phyloP scores from a whole-genome alignment of 2,329 filamentous ascomycete genomes.

The Talaromyces sp. region DNA sequence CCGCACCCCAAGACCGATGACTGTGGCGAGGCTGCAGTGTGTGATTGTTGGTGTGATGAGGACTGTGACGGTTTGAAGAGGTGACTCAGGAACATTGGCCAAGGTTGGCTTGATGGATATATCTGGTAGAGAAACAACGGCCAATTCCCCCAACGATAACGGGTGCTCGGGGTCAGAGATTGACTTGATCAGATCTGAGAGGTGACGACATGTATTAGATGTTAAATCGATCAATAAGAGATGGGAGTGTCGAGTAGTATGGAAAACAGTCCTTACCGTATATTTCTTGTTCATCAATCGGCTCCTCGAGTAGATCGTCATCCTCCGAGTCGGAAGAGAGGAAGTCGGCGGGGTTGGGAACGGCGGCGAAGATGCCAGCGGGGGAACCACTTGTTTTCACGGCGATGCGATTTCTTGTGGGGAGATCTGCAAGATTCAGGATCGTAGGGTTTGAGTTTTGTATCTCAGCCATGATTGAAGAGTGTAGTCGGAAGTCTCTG shows the following conservation, averaged over 20 bases:
- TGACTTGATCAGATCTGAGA: conserved; percentile 81
- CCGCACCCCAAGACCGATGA: conserved; percentile 90
- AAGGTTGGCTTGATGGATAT: conserved; percentile 75
- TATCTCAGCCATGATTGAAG: conserved; percentile 35
- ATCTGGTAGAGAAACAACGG: conserved; percentile 94
- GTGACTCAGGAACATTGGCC: conserved; percentile 57
- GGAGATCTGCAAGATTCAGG: conserved; percentile 82
- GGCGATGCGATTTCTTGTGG: conserved; percentile 65
- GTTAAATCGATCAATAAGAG: neutral
- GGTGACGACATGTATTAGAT: neutral
- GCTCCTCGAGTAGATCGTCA: conserved; percentile 69
- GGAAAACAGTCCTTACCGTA: conserved; percentile 64
- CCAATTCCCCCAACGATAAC: conserved; percentile 86
- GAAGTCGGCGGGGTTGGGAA: conserved; percentile 55
- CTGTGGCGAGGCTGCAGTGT: conserved; percentile 93
- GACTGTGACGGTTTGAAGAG: conserved; percentile 76
- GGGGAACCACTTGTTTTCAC: conserved; percentile 44
- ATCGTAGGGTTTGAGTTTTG: conserved; percentile 82
- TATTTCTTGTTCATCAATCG: conserved; percentile 96
- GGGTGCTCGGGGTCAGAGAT: conserved; percentile 98
- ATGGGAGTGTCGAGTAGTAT: neutral
- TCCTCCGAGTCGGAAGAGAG: conserved; percentile 51
- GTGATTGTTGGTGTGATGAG: conserved; percentile 95
- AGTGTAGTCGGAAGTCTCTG: neutral
- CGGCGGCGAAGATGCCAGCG: conserved; percentile 55